These are phyloP conservation scores for Candida buenavistaensis DNA, from an alignment of 1,139 yeast genomes.

Conservation along the genomic window DNA sequence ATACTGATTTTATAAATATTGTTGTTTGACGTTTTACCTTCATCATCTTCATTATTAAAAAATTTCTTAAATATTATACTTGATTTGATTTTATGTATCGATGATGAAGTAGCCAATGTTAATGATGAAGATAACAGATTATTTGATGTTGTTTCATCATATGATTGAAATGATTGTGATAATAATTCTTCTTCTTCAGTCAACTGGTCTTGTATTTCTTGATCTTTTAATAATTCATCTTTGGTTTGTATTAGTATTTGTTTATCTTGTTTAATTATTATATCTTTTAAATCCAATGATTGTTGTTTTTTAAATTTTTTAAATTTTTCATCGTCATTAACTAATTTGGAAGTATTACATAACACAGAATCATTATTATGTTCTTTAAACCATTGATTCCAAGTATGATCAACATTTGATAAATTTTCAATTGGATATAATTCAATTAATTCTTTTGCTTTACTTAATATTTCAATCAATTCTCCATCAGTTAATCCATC, in stretches of 20 bases:
- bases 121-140: conserved; percentile 41
- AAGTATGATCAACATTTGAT: conserved; percentile 25
- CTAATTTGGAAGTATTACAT: conserved; percentile 21
- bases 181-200: conserved; percentile 27
- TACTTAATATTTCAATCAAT: conserved; percentile 36
- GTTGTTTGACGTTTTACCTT: conserved; percentile 2
- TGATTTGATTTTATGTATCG: conserved; percentile 34
- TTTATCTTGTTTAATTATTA: conserved; percentile 29
- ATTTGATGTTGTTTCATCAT: conserved; percentile 20
- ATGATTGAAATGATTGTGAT: conserved; percentile 14
- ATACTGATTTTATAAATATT: conserved; percentile 36
- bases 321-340: background rate
- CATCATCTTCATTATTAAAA: conserved; percentile 14
- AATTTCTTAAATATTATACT: conserved; percentile 34
- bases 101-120: conserved; percentile 34
- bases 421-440: conserved; percentile 28
- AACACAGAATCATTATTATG: conserved; percentile 29
- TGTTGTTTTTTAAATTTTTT: conserved; percentile 4
- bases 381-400: conserved; percentile 36
- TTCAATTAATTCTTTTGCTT: conserved; percentile 31
- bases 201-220: conserved; percentile 1
- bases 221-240: conserved; percentile 18
- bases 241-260: conserved; percentile 28
- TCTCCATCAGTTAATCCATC: conserved; percentile 30
- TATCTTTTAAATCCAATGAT: conserved; percentile 11